Base-by-base conservation (phyloP, 2,329 filamentous ascomycete genomes). In the Fusarium sarcochroum region DNA sequence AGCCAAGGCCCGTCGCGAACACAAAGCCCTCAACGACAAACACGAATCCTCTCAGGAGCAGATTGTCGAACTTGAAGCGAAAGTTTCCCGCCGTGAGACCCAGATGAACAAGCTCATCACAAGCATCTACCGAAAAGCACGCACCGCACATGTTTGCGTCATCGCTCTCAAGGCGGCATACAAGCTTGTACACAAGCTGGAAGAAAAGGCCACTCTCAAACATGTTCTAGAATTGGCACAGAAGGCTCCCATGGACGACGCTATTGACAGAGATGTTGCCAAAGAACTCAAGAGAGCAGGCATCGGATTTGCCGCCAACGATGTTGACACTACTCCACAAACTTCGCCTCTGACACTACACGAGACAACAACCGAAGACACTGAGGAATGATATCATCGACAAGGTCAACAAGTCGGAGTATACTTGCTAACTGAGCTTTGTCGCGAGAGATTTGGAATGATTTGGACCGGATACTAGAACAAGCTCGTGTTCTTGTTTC, bases 131-230 rank as follows among this genome's bases (percentile, higher is more conserved):
- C 34, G 46, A 7, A 58, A 64, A 9, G 25, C 54, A 1, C 45
- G 30, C 2, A 38, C 54, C 6, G 58, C 52, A 9, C 58, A 51
- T 2, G 40, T 69, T 4, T 35, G 30, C 21, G 5, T 27, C 13
- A 23, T 35, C 6, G 68, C 70, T 1, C n/a, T 69, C 8, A 48
- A 49, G 9, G 60, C 61, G 20, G 58, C 61, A 0, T 60, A 62
- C 54, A 53, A 44, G 5, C 10, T 62, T 11, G 13, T 69, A 0
- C 61, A 53, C 3, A 32, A 27, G 2, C 3, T 60, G 11, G 3
- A 41, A 5, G 53, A 69, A 3, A 35, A 58, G 5, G 30, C 20
- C 4, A 30, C 42, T 3, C 38, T 55, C 4, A 14, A 35, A 9
- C 35, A 34, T 6, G 11, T 71, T 11, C 5, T 67, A 0, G n/a